phyloP scores from a whole-genome alignment of 495 filamentous ascomycete genomes.

The Lentithecium fluviatile region DNA sequence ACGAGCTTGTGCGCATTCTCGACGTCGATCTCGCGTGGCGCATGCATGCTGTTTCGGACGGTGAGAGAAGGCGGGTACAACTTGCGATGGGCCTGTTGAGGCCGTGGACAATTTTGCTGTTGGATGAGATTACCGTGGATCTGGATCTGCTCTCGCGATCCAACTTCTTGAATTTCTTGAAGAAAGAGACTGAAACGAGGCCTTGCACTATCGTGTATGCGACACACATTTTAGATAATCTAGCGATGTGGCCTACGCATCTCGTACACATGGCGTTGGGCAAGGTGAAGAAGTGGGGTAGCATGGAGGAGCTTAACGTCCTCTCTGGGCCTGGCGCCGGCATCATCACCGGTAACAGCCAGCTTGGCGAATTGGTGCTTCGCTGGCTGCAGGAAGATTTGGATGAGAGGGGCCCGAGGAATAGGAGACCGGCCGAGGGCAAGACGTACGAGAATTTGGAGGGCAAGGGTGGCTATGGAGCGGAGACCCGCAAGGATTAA shows the following conservation, averaged over 20 bases:
- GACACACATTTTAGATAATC: conserved; percentile 92
- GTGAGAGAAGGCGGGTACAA: conserved; percentile 88
- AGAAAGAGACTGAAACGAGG: conserved; percentile 77
- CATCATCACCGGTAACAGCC: conserved; percentile 57
- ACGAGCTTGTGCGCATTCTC: conserved; percentile 82
- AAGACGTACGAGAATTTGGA: conserved; percentile 65
- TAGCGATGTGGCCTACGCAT: conserved; percentile 91
- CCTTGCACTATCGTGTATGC: conserved; percentile 94
- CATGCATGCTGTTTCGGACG: conserved; percentile 92
- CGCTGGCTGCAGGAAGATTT: conserved; percentile 85
- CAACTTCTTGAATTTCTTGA: conserved; percentile 84
- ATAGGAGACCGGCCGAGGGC: conserved; percentile 58
- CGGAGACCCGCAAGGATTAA: conserved; percentile 55
- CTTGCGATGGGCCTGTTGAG: conserved; percentile 91
- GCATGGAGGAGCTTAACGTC: conserved; percentile 54
- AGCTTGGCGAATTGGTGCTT: conserved; percentile 80
- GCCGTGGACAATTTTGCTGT: conserved; percentile 86
- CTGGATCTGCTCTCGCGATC: conserved; percentile 79
- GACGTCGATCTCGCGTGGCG: conserved; percentile 91
- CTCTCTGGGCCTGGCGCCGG: conserved; percentile 46
- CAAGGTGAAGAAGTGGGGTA: conserved; percentile 78
- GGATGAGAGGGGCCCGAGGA: conserved; percentile 73
- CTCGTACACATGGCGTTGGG: conserved; percentile 92
- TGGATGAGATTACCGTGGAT: conserved; percentile 98
- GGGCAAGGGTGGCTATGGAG: conserved; percentile 79